Base-by-base conservation (phyloP, 202 grass and related monocot genomes). In the Brachypodium distachyon region DNA sequence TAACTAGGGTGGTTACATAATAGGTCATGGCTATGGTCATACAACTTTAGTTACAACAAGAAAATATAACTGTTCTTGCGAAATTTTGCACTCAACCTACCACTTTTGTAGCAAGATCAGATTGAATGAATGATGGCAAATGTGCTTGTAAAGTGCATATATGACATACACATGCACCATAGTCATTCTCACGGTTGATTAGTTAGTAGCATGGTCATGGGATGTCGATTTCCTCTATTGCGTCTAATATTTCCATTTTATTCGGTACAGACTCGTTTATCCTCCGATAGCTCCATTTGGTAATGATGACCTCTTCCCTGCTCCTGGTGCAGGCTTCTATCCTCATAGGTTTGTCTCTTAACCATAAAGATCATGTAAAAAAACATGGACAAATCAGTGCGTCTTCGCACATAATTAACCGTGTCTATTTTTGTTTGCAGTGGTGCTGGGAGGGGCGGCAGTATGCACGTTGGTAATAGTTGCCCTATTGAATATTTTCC, bases 381-480 rank as follows among this genome's bases (percentile, higher is more conserved):
- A 48, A 47, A 47, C 26, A 26, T 70, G 0, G n/a, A 65, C 0
- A n/a, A 32, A 36, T 73, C 13, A 38, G 44, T 43, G 43, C 29
- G n/a, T n/a, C 19, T 49, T 64, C 50, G 62, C 23, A 40, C 55
- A 25, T 73, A 50, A 46, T 65, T 60, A 61, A 80, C 58, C 48
- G 28, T 79, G 3, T 74, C 10, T 67, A 3, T 74, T 67, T 7
- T 26, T 84, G 13, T 77, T 61, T 84, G 23, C 89, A 94, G 94
- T 77, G 91, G 87, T 36, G 48, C 52, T 50, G 84, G 88, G 10
- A 40, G 38, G 2, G 87, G 85, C 80, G 94, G 91, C 69, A 67
- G 76, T 84, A 92, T 97, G 94, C 91, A 83, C 17, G 76, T 94
- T 77, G 95, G 95, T 97, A 92, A 81, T 83, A 77, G 76, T 77